Conservation (phyloP, 257 asterid genomes). For the Plectranthus barbatus region DNA sequence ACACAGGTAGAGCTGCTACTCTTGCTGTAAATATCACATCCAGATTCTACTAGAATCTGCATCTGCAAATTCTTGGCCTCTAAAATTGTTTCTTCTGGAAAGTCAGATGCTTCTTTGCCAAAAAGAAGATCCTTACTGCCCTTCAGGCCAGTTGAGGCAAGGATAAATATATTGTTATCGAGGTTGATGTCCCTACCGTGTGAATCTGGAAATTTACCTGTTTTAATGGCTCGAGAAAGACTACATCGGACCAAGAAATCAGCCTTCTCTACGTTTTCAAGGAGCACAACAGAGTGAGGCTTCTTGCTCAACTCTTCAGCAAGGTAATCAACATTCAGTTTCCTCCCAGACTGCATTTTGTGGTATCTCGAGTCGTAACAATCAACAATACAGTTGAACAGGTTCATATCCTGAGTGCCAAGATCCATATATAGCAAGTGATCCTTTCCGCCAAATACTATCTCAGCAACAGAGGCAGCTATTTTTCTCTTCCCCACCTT, state of each 20-base stretch:
- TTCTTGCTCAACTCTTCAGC: constrained; percentile 67
- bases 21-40: constrained; percentile 17
- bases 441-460: constrained; percentile 42
- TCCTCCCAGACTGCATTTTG: constrained; percentile 44
- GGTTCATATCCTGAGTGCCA: constrained; percentile 23
- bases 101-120: constrained; percentile 25
- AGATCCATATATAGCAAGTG: constrained; percentile 51
- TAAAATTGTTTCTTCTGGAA: constrained; percentile 56
- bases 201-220: constrained; percentile 70
- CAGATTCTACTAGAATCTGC: constrained; percentile 40
- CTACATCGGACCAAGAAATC: constrained; percentile 59
- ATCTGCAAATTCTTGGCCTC: constrained; percentile 52
- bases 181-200: constrained; percentile 54
- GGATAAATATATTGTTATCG: constrained; percentile 51
- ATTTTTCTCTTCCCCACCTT: constrained; percentile 68
- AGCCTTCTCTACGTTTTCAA: constrained; percentile 76
- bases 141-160: constrained; percentile 33
- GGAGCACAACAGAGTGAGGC: constrained; percentile 54
- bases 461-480: constrained; percentile 63
- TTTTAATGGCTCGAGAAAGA: constrained; percentile 58
- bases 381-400: constrained; percentile 33
- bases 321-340: constrained; percentile 58
- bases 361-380: constrained; percentile 25
- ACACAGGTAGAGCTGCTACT: constrained; percentile 22
- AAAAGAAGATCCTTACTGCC: constrained; percentile 19